A percentile compares a stretch with the other conserved stretches of the same genome.
These are phyloP conservation scores for Aureobasidium musti DNA, from an alignment of 2,329 filamentous ascomycete genomes.

Conservation along the genomic window DNA sequence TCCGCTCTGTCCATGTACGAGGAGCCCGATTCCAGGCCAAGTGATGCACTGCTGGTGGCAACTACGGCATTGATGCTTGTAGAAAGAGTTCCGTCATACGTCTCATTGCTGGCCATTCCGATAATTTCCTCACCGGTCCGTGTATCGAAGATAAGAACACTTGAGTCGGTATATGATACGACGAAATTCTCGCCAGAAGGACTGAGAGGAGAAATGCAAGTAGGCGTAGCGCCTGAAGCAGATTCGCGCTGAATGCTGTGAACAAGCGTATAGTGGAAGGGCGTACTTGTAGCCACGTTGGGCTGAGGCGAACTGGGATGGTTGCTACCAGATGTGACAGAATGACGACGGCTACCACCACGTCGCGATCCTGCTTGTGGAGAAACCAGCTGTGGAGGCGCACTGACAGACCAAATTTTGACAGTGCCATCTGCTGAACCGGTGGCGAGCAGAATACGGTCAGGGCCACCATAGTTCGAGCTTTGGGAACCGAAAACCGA, in stretches of 20 bases:
- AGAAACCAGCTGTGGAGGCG: conserved; percentile 81
- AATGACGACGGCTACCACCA: conserved; percentile 80
- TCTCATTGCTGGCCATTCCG: conserved; percentile 90
- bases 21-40: conserved; percentile 73
- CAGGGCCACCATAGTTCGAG: conserved; percentile 71
- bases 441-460: conserved; percentile 86
- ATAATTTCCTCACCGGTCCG: conserved; percentile 87
- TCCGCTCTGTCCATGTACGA: conserved; percentile 63
- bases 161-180: conserved; percentile 87
- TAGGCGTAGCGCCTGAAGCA: conserved; percentile 65
- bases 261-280: conserved; percentile 84
- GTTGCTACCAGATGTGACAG: conserved; percentile 89
- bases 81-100: conserved; percentile 82
- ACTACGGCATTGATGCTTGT: conserved; percentile 89
- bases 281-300: conserved; percentile 78
- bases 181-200: conserved; percentile 83
- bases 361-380: conserved; percentile 73
- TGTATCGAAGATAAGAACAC: conserved; percentile 90
- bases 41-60: conserved; percentile 65
- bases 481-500: conserved; percentile 71
- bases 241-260: conserved; percentile 73
- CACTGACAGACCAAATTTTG: conserved; percentile 91
- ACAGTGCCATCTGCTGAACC: conserved; percentile 89
- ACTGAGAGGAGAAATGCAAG: conserved; percentile 88
- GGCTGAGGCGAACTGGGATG: conserved; percentile 90